Percentiles rank a stretch among this genome's conserved stretches.
Evolutionary conservation across 2,329 filamentous ascomycete genomes (phyloP).

Genomic region (Juglanconis oblonga): DNA sequence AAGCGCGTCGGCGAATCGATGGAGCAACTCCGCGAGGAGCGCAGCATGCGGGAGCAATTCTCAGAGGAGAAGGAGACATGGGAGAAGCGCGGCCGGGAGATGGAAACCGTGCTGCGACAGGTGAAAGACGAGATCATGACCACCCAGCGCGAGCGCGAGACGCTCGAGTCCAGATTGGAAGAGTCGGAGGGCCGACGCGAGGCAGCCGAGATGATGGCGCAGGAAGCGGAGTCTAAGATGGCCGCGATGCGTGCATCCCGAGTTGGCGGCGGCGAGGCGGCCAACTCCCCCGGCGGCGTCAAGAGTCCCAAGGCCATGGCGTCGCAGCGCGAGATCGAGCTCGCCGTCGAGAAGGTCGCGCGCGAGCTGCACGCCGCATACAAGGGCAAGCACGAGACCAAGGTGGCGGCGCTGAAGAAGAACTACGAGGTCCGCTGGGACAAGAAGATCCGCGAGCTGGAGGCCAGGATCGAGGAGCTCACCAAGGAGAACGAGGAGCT

Average conservation of each 20-base stretch:
- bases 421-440: constrained; percentile 85
- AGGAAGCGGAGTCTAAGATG: constrained; percentile 73
- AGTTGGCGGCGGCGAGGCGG: constrained; percentile 41
- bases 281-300: constrained; percentile 36
- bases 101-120: constrained; percentile 76
- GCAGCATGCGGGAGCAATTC: constrained; percentile 66
- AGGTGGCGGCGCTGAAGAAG: constrained; percentile 85
- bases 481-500: constrained; percentile 73
- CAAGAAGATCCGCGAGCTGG: constrained; percentile 79
- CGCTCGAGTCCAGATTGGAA: constrained; percentile 71
- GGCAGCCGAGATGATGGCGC: constrained; percentile 71
- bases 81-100: constrained; percentile 81
- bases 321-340: constrained; percentile 66
- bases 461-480: constrained; percentile 67
- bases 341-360: constrained; percentile 87
- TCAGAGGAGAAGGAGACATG: constrained; percentile 75
- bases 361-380: constrained; percentile 89
- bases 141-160: constrained; percentile 76
- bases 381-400: constrained; percentile 96
- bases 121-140: constrained; percentile 79
- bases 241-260: constrained; percentile 65
- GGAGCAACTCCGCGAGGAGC: constrained; percentile 79
- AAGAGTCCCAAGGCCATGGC: constrained; percentile 29
- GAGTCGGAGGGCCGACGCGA: constrained; percentile 73
- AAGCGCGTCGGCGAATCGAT: constrained; percentile 83